Evolutionary conservation across 108 stramenopile genomes (phyloP), one percentile per base, ranked within the genome.

Genomic region (Skeletonema grethae): DNA sequence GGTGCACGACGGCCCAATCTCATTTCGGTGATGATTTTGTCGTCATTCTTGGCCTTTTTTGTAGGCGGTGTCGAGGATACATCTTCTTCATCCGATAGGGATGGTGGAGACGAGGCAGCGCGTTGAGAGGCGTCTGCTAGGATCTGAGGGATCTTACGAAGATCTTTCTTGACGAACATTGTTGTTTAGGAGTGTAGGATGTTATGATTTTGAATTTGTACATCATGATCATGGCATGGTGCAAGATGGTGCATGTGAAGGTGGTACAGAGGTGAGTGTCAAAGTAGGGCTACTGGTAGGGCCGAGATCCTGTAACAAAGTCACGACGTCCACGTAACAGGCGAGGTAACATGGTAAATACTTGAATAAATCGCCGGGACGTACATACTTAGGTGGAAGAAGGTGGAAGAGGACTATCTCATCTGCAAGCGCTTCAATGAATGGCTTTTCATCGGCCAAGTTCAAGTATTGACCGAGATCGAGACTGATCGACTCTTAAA

Each of bases 121-220:
- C 76, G 69, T 18, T 56, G 25, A 9, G 60, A 56, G 53, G 86
- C 88, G 57, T 89, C 88, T 13, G 70, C 61, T 22, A 89, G 43
- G 72, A 89, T 89, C 41, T 73, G 75, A 20, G 86, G 86, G 10
- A 89, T 86, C 72, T 89, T 89, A 29, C 88, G 84, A 39, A 85
- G 56, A 57, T 89, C 88, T 67, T 89, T 89, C 41, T 89, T 89
- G 61, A 89, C 74, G 60, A 89, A 89, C 88, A 89, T 89, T 36
- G 13, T 64, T 53, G 22, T 22, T 22, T 53, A 53, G 50, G 8
- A 5, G 3, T 28, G 3, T 28, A 28, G 25, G 25, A 28, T 20
- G 46, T 18, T 20, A 20, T 48, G 43, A n/a, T n/a, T 2, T 2
- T n/a, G 12, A 45, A n/a, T n/a, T 2, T 2, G 2, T 1, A 45